Evolutionary conservation across 306 rosid genomes (phyloP), one percentile per base, ranked within the genome.

Genomic region (Notholithocarpus densiflorus): DNA sequence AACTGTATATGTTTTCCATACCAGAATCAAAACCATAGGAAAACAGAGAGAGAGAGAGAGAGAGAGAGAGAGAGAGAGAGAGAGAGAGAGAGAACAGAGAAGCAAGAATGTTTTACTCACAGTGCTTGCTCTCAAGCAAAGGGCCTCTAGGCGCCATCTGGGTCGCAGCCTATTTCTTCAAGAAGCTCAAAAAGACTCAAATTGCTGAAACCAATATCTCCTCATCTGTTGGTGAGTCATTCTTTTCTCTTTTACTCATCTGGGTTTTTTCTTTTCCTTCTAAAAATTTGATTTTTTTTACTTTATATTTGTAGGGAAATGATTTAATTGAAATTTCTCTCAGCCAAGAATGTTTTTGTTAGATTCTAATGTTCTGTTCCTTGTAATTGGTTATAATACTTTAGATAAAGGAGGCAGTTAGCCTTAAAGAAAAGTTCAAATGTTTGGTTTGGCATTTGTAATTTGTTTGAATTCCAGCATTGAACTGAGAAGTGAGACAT

Each of bases 151-250:
- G 83, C 45, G 79, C 87, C 81, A 74, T 94, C 71, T 85, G 97
- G 93, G 82, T 91, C 45, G 97, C 98, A 2, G 97, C 95, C 59
- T 92, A 77, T 66, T 88, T 77, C 51, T 86, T 87, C 84, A 91
- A 89, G n/a, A 80, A 79, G 80, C 97, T 94, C 34, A 94, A 88
- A 82, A 94, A 80, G 80, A 81, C 91, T 79, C 97, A 89, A 34
- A 84, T 91, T 68, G 66, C 77, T 3, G 82, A 78, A 17, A 84
- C 90, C 56, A 90, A 94, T 85, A 88, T 94, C 84, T 53, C 89
- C 29, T 79, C 90, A 61, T 85, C 82, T 15, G 89, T 92, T 26
- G 98, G 98, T 94, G 69, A 32, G 91, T 85, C 51, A 40, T 75
- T 75, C 56, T 29, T 34, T 27, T 79, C 52, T 68, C 56, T 78